Conservation (phyloP, 352 stramenopile species). For the Phytophthora pinifolia region DNA sequence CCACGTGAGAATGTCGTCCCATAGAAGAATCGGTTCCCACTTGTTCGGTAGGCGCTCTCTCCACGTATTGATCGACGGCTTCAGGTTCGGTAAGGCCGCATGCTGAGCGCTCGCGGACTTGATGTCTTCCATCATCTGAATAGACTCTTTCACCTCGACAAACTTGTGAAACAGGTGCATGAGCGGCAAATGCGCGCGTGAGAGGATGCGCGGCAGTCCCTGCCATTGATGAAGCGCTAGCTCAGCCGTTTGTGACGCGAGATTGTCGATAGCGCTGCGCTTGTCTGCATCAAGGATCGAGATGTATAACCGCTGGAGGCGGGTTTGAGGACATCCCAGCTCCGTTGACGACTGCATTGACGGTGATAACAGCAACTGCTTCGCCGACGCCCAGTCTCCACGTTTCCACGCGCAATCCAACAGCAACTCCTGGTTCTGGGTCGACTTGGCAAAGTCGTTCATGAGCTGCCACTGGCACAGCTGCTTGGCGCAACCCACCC, state of each 20-base stretch:
- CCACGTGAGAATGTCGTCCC: conserved; percentile 94
- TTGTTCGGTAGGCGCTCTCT: conserved; percentile 92
- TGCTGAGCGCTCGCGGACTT: conserved; percentile 80
- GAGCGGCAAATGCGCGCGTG: conserved; percentile 74
- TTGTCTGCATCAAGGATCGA: conserved; percentile 87
- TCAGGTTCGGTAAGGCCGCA: conserved; percentile 86
- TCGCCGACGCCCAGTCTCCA: conserved; percentile 86
- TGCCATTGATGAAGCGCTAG: conserved; percentile 90
- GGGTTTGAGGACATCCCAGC: conserved; percentile 71
- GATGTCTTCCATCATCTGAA: conserved; percentile 91
- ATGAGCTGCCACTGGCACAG: conserved; percentile 93
- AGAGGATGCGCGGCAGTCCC: conserved; percentile 78
- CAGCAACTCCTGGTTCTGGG: conserved; percentile 91
- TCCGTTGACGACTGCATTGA: conserved; percentile 66
- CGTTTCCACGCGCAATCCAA: conserved; percentile 94
- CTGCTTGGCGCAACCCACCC: conserved; percentile 91
- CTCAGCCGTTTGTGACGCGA: conserved; percentile 75
- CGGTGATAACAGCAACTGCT: conserved; percentile 69
- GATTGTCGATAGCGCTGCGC: conserved; percentile 57
- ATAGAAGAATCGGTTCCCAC: conserved; percentile 92
- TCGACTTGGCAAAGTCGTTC: conserved; percentile 91
- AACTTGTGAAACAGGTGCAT: conserved; percentile 92
- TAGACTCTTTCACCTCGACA: conserved; percentile 92
- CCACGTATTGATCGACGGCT: conserved; percentile 92
- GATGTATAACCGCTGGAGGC: conserved; percentile 87